Evolutionary conservation across 192 early-diverging fungal genomes (phyloP).

Genomic region (Obelidium mucronatum): DNA sequence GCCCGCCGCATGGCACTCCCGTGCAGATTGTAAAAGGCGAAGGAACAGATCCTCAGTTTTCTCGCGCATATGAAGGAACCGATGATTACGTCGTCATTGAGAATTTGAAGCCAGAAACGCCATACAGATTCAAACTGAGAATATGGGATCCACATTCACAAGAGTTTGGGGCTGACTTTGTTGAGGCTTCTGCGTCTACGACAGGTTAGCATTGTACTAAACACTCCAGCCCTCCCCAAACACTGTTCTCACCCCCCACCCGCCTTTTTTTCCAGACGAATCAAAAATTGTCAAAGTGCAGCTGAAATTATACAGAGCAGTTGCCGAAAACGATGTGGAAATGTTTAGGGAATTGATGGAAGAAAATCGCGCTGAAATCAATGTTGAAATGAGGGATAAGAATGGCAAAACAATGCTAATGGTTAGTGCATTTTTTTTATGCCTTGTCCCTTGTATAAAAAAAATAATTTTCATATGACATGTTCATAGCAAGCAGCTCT

Average conservation of each 20-base stretch:
- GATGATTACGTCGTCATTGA: constrained; percentile 40
- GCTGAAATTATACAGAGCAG: constrained; percentile 46
- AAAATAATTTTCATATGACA: no score
- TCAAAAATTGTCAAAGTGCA: constrained; percentile 42
- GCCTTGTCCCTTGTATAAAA: not conserved
- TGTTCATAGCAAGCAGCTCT: constrained; percentile 50
- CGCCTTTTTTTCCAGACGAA: constrained; percentile 54
- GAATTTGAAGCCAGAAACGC: constrained; percentile 53
- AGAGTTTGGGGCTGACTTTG: constrained; percentile 44
- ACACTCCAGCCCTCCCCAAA: no score
- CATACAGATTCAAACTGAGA: constrained; percentile 50
- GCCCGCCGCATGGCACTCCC: not conserved
- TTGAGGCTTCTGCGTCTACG: constrained; percentile 41
- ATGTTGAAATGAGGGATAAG: constrained; percentile 54
- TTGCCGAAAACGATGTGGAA: constrained; percentile 43
- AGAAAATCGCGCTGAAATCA: constrained; percentile 44
- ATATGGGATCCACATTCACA: constrained; percentile 29
- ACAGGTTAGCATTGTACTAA: constrained; percentile 48
- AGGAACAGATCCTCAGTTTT: constrained; percentile 41
- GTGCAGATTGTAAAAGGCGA: constrained; percentile 26
- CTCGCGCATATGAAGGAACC: constrained; percentile 52
- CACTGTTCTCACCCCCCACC: no score
- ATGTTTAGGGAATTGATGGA: constrained; percentile 39
- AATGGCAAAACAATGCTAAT: constrained; percentile 57
- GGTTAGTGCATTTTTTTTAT: constrained; percentile 29